phyloP scores from a whole-genome alignment of 768 basidiomycete genomes.

The Postia placenta region DNA sequence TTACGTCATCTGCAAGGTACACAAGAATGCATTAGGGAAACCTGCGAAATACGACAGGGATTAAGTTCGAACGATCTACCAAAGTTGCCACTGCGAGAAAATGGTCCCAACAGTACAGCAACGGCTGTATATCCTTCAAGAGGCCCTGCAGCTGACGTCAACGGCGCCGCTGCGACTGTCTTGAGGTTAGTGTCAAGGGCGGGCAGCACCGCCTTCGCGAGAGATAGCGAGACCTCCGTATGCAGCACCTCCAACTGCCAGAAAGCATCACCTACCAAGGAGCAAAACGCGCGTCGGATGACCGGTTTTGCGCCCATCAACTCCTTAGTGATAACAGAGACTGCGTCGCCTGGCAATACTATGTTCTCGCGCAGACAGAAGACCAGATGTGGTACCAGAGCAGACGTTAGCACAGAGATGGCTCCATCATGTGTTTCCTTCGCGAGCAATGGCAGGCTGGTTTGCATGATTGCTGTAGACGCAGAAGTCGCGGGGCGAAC shows the following conservation, averaged over 20 bases:
- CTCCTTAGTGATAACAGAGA: constrained; percentile 58
- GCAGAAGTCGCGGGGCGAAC: constrained; percentile 44
- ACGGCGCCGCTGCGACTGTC: constrained; percentile 51
- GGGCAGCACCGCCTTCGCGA: constrained; percentile 51
- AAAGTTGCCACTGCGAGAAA: constrained; percentile 43
- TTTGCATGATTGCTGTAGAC: constrained; percentile 39
- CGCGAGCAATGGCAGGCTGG: constrained; percentile 37
- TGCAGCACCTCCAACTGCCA: constrained; percentile 37
- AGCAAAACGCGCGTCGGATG: constrained; percentile 55
- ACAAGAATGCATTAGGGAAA: constrained; percentile 9
- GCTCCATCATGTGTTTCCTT: constrained; percentile 82
- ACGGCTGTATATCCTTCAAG: constrained; percentile 80
- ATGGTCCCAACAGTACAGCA: constrained; percentile 59
- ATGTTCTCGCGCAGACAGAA: constrained; percentile 41
- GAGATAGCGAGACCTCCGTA: constrained; percentile 37
- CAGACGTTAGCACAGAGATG: constrained; percentile 43
- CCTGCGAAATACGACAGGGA: neutral
- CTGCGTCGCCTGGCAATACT: constrained; percentile 38
- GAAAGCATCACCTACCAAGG: constrained; percentile 54
- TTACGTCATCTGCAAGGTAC: constrained; percentile 35
- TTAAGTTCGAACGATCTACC: constrained; percentile 35
- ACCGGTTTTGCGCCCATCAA: constrained; percentile 63
- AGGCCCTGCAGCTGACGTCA: constrained; percentile 57
- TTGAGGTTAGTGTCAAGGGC: constrained; percentile 70
- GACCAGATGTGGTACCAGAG: constrained; percentile 54